Evolutionary conservation across 2,329 filamentous ascomycete genomes (phyloP), one percentile per base, ranked within the genome.

Genomic region (Aureobasidium namibiae): DNA sequence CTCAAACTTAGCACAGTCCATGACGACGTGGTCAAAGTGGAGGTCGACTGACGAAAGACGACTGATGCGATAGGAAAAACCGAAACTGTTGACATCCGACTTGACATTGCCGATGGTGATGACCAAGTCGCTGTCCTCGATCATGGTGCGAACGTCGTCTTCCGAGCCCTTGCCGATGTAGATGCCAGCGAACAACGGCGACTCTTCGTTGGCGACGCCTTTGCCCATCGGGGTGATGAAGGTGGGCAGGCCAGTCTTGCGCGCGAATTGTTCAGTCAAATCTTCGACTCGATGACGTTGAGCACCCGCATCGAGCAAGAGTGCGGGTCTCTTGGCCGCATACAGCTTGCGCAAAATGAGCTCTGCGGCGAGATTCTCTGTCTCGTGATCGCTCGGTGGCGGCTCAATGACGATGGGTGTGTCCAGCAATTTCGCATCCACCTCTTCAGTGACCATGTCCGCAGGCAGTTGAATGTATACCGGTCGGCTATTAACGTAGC

Each of bases 391-490:
- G 67, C 92, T 94, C 18, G 70, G 62, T 1, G 84, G 82, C 59
- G 84, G 81, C 1, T 76, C 71, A 1, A 92, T 75, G 67, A 91
- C 82, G 61, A 96, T 83, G 0, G 84, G 84, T 0, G 78, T 85
- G n/a, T 85, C 80, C 13, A 95, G 79, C 8, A 86, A 78, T 48
- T 82, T 80, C 36, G 88, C 90, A 69, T 92, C 86, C 24, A 95
- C 76, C 73, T 92, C 89, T 70, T 84, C 82, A 65, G 84, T 76
- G 10, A 89, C 84, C 79, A 94, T 88, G 69, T 95, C 89, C 16
- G 88, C 89, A 2, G 91, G 90, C 9, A 95, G 77, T 69, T 86
- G 86, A 66, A 95, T 85, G 73, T 95, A 95, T 52, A 95, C 88
- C 2, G 91, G 91, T 21, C 88, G 82, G 62, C 86, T 89, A 60